These are phyloP conservation scores for Austroboletus niveus DNA, from an alignment of 1,284 basidiomycete species.

Conservation along the genomic window DNA sequence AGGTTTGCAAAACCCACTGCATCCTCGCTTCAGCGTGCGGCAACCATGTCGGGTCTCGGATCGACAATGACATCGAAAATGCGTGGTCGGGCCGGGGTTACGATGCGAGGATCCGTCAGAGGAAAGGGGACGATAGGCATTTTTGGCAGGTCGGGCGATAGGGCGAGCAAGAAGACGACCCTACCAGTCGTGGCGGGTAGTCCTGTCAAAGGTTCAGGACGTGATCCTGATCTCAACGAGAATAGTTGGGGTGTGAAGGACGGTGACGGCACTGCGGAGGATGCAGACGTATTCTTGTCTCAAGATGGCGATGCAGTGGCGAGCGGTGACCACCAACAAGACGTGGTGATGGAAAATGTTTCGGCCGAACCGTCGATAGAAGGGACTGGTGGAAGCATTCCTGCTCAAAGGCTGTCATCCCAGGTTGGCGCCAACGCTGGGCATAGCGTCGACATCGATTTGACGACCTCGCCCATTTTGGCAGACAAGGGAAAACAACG, in stretches of 20 bases:
- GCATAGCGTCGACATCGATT: slow-evolving; percentile 9
- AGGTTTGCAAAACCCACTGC: slow-evolving; percentile 32
- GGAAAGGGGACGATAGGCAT: slow-evolving; percentile 19
- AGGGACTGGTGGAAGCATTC: not conserved
- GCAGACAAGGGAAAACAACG: slow-evolving; percentile 30
- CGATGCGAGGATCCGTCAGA: slow-evolving; percentile 11
- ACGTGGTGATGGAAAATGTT: slow-evolving; percentile 3
- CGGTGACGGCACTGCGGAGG: slow-evolving; percentile 22
- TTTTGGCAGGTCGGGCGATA: slow-evolving; percentile 38
- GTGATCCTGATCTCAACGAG: not conserved
- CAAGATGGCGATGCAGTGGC: not conserved
- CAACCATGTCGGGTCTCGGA: slow-evolving; percentile 14
- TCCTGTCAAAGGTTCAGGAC: slow-evolving; percentile 47
- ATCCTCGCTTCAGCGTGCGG: slow-evolving; percentile 30
- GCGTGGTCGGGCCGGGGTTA: slow-evolving; percentile 1
- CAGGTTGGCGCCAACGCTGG: not conserved
- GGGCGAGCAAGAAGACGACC: slow-evolving; percentile 63
- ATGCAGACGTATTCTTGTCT: slow-evolving; percentile 29
- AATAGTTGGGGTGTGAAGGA: not conserved
- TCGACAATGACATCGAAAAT: slow-evolving; percentile 1
- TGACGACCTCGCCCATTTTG: slow-evolving; percentile 24
- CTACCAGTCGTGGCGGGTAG: slow-evolving; percentile 59
- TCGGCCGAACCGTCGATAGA: not conserved
- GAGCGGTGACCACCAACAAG: not conserved
- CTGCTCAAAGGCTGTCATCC: slow-evolving; percentile 1